Evolutionary conservation across 1,284 basidiomycete genomes (phyloP).

Genomic region (Trametes polyzona): DNA sequence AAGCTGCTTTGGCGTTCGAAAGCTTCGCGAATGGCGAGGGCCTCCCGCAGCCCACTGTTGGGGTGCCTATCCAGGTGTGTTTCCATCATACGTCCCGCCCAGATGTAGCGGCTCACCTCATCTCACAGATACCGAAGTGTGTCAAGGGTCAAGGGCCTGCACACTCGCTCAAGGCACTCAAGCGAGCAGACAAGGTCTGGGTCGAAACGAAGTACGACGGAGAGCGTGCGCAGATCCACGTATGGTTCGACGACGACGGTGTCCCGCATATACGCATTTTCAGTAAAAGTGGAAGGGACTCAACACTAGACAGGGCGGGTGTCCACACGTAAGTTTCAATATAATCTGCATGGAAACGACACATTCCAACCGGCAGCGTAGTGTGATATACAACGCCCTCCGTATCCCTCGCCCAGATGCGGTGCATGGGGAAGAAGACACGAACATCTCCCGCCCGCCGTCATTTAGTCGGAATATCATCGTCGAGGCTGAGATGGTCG

Average conservation of each 20-base stretch:
- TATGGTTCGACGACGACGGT: conserved; percentile 49
- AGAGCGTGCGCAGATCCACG: conserved; percentile 87
- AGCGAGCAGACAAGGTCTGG: conserved; percentile 56
- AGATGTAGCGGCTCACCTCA: not conserved
- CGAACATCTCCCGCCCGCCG: not conserved
- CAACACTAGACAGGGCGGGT: conserved; percentile 71
- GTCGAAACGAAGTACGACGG: conserved; percentile 93
- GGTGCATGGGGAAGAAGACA: not conserved
- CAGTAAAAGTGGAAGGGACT: conserved; percentile 84
- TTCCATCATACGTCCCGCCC: not conserved
- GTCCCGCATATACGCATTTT: conserved; percentile 69
- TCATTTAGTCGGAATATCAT: conserved; percentile 57
- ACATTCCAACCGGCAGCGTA: conserved; percentile 27
- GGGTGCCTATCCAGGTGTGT: conserved; percentile 59
- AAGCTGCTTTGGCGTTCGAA: conserved; percentile 47
- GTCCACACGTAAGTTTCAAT: conserved; percentile 60
- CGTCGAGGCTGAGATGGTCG: conserved; percentile 89
- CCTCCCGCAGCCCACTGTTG: conserved; percentile 39
- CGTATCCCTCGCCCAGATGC: conserved; percentile 41
- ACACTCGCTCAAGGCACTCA: conserved; percentile 58
- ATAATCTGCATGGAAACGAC: not conserved
- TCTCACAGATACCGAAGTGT: conserved; percentile 78
- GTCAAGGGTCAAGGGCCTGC: conserved; percentile 65
- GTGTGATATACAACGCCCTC: conserved; percentile 67
- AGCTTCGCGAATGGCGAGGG: conserved; percentile 36